Conservation (phyloP, 805 yeast genomes). For the Tetrapisispora namnaoensis region DNA sequence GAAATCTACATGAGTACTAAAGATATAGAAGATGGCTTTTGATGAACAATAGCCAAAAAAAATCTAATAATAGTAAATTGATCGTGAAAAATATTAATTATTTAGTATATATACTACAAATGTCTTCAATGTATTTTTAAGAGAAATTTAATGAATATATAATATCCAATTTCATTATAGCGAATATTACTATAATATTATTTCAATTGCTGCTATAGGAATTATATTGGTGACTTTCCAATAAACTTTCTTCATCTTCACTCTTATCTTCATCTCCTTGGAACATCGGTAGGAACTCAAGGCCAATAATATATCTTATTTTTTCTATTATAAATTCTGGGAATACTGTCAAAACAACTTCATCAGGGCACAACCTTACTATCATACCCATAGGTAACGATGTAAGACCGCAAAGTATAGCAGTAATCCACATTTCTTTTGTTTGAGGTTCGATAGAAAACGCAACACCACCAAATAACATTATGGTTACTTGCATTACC, state of each 20-base stretch:
- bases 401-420: slow-evolving; percentile 67
- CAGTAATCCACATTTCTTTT: slow-evolving; percentile 82
- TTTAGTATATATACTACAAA: too few relatives aligned
- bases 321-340: slow-evolving; percentile 37
- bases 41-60: neutral
- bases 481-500: slow-evolving; percentile 76
- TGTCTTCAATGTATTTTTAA: neutral
- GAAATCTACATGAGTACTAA: slow-evolving; percentile 28
- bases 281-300: slow-evolving; percentile 18
- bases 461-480: slow-evolving; percentile 97
- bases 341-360: slow-evolving; percentile 54
- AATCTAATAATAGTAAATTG: too few relatives aligned
- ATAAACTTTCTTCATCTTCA: slow-evolving; percentile 25
- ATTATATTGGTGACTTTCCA: slow-evolving; percentile 1
- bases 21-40: slow-evolving; percentile 14
- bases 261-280: slow-evolving; percentile 6
- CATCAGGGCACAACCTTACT: slow-evolving; percentile 76
- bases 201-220: neutral
- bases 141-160: neutral
- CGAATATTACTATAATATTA: neutral
- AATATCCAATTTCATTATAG: too few relatives aligned
- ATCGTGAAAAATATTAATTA: neutral
- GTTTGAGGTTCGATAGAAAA: slow-evolving; percentile 75
- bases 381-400: slow-evolving; percentile 74
- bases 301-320: slow-evolving; percentile 14